Base-by-base conservation (phyloP, 1,284 basidiomycete species). In the Thelephora terrestris region DNA sequence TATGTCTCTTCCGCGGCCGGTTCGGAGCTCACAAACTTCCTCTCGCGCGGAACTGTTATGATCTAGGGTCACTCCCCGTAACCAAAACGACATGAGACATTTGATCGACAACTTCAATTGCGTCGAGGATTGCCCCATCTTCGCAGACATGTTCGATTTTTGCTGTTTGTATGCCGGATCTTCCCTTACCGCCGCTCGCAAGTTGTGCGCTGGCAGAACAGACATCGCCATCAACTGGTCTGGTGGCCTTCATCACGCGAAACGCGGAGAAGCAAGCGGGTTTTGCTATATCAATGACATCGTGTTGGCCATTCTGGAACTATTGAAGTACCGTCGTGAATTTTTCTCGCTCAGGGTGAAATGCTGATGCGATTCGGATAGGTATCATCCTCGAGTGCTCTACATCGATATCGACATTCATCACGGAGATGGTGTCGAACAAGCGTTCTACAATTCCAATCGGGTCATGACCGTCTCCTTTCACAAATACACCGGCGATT, bases 221-320 rank as follows among this genome's bases (percentile, higher is more conserved):
- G 95, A 99, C 64, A 98, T 97, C 48, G 93, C 91, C 0, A 91
- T 97, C 58, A 97, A 96, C 61, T 97, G 94, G 94, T 92, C 91
- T 37, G 94, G 93, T 1, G 93, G 93, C 0, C 73, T 97, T 34
- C 93, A 97, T 66, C 93, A 97, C 60, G 93, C 93, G 5, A 96
- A 97, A 71, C 86, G 93, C 58, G 88, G 89, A 0, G 93, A 96
- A 69, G 92, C 93, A 7, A 94, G 91, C 58, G 94, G 93, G 1
- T 97, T 97, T 62, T 97, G 93, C 67, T 97, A 96, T 63, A 79
- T 96, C 32, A 97, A 97, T 61, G 93, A 97, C 62, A 94, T 95
- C 40, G 94, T 97, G 1, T 71, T 97, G 4, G 91, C 82, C 0
- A 95, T 97, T 47, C 70, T 96, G n/a, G 93, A 97, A 58, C 72